Percentiles rank a stretch among this genome's conserved stretches.
Evolutionary conservation across 768 basidiomycete genomes (phyloP).

Genomic region (Solioccasus polychromus): DNA sequence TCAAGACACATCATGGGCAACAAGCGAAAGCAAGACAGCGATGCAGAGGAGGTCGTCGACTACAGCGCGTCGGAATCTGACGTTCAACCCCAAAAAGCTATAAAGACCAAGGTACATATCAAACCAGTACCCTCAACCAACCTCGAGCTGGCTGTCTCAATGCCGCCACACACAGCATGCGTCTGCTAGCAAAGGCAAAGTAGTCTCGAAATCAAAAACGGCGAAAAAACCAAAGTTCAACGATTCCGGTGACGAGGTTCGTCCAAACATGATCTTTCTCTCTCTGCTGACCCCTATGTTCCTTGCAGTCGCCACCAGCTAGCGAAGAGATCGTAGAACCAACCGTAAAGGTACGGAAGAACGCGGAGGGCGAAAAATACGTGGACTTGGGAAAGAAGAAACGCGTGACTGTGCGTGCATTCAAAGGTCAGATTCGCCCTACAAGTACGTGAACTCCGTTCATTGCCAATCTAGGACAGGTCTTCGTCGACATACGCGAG

Average conservation of each 20-base stretch:
- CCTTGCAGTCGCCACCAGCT: conserved; percentile 11
- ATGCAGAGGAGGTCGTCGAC: conserved; percentile 12
- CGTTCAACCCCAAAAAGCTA: conserved; percentile 2
- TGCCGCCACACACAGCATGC: background rate
- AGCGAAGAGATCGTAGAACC: conserved; percentile 1
- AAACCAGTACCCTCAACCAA: background rate
- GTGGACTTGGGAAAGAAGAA: conserved; percentile 71
- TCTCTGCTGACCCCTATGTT: conserved; percentile 16
- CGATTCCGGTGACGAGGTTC: conserved; percentile 4
- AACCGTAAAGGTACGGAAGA: conserved; percentile 13
- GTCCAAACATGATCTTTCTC: background rate
- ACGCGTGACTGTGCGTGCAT: conserved; percentile 54
- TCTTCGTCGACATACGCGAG: conserved; percentile 71
- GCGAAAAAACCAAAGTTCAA: conserved; percentile 38
- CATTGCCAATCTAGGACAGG: conserved; percentile 36
- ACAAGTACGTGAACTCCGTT: conserved; percentile 25
- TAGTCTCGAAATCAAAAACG: conserved; percentile 17
- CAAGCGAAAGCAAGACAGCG: conserved; percentile 18
- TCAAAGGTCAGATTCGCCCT: conserved; percentile 39
- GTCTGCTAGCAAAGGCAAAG: conserved; percentile 7
- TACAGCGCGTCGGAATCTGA: conserved; percentile 17
- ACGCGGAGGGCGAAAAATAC: conserved; percentile 41
- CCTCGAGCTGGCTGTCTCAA: background rate
- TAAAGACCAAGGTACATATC: conserved; percentile 14
- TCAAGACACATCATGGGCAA: conserved; percentile 6